Conservation (phyloP, 352 stramenopile species). For the Globisporangium radiosum region DNA sequence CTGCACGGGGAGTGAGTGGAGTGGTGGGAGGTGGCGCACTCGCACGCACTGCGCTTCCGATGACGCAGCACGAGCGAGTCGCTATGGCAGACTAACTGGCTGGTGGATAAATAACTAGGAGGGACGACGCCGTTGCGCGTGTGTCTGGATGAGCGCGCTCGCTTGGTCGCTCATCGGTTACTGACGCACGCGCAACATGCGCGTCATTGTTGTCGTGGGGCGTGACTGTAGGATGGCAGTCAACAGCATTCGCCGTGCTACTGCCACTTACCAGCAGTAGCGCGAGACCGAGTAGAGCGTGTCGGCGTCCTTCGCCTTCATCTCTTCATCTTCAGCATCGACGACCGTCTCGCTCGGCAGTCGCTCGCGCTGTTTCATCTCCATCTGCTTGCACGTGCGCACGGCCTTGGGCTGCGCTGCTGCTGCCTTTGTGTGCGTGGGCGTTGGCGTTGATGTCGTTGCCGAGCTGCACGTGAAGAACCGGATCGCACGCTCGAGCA, state of each 20-base stretch:
- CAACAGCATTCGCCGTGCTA: background rate
- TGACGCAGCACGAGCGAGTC: slow-evolving; percentile 17
- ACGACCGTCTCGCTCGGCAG: slow-evolving; percentile 26
- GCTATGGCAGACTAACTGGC: background rate
- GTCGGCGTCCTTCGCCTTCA: slow-evolving; percentile 48
- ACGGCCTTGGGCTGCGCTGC: slow-evolving; percentile 13
- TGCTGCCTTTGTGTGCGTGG: slow-evolving; percentile 8
- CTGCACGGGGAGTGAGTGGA: no score
- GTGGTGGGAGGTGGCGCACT: slow-evolving; percentile 1
- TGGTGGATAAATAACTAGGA: no score
- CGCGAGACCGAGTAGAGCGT: slow-evolving; percentile 48
- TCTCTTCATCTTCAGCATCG: slow-evolving; percentile 42
- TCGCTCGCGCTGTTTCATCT: slow-evolving; percentile 17
- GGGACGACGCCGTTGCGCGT: background rate
- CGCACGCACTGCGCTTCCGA: slow-evolving; percentile 17
- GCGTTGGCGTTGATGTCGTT: slow-evolving; percentile 35
- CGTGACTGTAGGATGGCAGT: background rate
- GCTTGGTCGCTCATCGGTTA: slow-evolving; percentile 6
- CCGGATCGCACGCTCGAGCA: slow-evolving; percentile 73
- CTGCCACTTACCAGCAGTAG: slow-evolving; percentile 42
- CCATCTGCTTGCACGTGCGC: slow-evolving; percentile 24
- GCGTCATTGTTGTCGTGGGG: no score
- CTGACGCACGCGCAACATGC: background rate
- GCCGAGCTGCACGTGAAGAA: slow-evolving; percentile 82
- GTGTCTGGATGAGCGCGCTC: slow-evolving; percentile 7